Base-by-base conservation (phyloP, 306 rosid genomes). In the Citrullus amarus region DNA sequence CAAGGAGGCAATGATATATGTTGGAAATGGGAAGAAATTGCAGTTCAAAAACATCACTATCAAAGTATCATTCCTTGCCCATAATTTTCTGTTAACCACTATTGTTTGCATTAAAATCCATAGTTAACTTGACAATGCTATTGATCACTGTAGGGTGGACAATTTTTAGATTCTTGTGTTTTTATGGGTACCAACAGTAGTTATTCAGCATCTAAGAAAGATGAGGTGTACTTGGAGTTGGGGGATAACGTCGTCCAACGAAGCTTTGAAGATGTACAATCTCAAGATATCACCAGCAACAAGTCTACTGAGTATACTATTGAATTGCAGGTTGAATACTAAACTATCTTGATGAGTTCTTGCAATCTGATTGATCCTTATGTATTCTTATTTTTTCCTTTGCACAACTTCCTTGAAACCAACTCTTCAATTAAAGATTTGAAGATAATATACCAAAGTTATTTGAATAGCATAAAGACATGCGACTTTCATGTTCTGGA, bases 1-100 rank as follows among this genome's bases (percentile, higher is more conserved):
- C 84, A 81, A 80, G 30, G 96, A 95, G 86, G 88, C 90, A 81
- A 84, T 92, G 82, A 90, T 95, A 84, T 91, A 88, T 74, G 82
- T 95, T 67, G 99, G 97, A 76, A 86, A 80, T 80, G 97, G 99
- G 86, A 95, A 95, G 87, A 92, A 73, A 79, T 82, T 95, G 92
- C 97, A 90, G 61, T 95, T 95, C 90, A 92, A 80, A 87, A 95
- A 95, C 83, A 89, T 91, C 62, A 84, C 86, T 77, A 89, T 95
- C 79, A 95, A 91, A 96, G 99, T 95, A 81, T 62, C 74, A 20
- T 44, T 58, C 41, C 6, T 18, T 39, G 41, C 32, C 12, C 30
- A 3, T 11, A 66, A 77, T 68, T 43, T 78, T 48, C 75, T 62
- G 63, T 56, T 65, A 36, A 65, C 6, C 25, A 74, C 66, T 8